Evolutionary conservation across 73 alveolate species (phyloP).

Genomic region (Tetrahymena thermophila): DNA sequence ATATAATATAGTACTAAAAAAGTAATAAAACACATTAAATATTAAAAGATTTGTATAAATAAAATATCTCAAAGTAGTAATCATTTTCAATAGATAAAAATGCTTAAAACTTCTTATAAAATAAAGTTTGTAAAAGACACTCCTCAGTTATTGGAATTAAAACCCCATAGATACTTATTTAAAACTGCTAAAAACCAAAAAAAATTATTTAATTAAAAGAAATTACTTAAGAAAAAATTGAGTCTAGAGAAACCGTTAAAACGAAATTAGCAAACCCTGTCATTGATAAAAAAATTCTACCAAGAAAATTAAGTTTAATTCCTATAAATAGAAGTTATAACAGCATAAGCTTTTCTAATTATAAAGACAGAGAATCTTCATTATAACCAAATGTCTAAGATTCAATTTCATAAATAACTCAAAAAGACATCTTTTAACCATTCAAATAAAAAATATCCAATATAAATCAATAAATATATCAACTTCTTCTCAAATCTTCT

Average conservation of each 20-base stretch:
- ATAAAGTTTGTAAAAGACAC: neutral
- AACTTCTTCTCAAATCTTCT: neutral
- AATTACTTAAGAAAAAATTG: neutral
- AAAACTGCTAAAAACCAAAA: neutral
- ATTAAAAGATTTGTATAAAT: neutral
- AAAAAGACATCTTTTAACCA: neutral
- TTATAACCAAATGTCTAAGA: neutral
- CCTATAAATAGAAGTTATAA: neutral
- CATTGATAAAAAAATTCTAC: neutral
- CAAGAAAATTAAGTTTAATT: neutral
- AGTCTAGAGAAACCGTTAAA: neutral
- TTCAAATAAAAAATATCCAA: neutral
- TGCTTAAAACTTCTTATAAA: neutral
- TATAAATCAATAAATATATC: neutral
- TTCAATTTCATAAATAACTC: neutral
- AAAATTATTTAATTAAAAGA: neutral
- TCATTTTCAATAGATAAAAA: neutral
- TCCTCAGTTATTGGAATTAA: neutral
- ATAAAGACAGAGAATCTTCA: neutral
- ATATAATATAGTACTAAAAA: neutral
- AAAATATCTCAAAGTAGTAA: too few relatives aligned
- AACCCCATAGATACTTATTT: neutral
- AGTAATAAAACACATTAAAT: neutral
- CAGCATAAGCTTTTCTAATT: neutral
- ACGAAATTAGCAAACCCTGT: neutral